These are phyloP conservation scores for Tulasnella sp. DNA, from an alignment of 768 basidiomycete species.

Conservation along the genomic window DNA sequence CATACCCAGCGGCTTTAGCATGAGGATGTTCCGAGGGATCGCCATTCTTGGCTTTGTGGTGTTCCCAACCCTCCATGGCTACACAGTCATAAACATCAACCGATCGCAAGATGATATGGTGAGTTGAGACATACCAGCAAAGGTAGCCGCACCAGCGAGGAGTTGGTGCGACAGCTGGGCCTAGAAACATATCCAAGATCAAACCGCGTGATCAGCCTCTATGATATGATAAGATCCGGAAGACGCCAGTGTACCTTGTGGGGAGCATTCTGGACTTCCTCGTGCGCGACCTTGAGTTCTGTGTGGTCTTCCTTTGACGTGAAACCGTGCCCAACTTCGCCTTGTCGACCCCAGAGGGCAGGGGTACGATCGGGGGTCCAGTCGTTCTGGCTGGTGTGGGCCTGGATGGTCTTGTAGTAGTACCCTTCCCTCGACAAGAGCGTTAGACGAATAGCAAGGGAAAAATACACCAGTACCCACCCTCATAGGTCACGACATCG, in stretches of 20 bases:
- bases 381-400: conserved; percentile 6
- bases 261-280: conserved; percentile 9
- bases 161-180: conserved; percentile 12
- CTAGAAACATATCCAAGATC: not conserved
- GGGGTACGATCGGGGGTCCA: not conserved
- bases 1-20: too few relatives aligned
- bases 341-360: conserved; percentile 1
- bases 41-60: too few relatives aligned
- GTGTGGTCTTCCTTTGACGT: not conserved
- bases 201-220: not conserved
- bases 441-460: not conserved
- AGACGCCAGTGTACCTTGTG: not conserved
- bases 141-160: conserved; percentile 16
- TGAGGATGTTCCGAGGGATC: too few relatives aligned
- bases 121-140: not conserved
- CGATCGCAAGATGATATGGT: not conserved
- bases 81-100: not conserved
- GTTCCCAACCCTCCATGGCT: too few relatives aligned
- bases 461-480: not conserved
- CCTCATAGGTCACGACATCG: conserved; percentile 9
- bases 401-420: conserved; percentile 12
- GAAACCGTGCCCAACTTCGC: not conserved
- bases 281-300: not conserved
- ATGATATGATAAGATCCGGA: too few relatives aligned
- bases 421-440: not conserved